Percentiles rank a stretch among this genome's conserved stretches.
These are phyloP conservation scores for Corniculantispora saksenae DNA, from an alignment of 2,329 filamentous ascomycete species.

Conservation along the genomic window DNA sequence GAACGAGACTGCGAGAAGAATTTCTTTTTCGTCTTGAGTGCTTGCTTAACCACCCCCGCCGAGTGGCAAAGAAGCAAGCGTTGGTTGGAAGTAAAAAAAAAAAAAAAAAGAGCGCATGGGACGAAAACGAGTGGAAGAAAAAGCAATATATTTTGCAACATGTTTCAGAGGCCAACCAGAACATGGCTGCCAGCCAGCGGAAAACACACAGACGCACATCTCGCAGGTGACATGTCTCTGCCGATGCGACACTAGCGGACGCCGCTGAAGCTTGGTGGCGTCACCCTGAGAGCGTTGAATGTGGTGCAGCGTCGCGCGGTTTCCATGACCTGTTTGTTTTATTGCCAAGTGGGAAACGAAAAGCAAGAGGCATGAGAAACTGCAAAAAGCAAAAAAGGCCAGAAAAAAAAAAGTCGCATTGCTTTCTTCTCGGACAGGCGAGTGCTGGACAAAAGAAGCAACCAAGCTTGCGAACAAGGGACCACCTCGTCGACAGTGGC, in stretches of 20 bases:
- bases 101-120: neutral
- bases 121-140: neutral
- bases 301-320: neutral
- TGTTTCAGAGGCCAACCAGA: neutral
- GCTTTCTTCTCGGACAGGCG: neutral
- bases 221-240: constrained; percentile 1
- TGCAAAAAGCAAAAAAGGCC: neutral
- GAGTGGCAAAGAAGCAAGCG: neutral
- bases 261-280: neutral
- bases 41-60: neutral
- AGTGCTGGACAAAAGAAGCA: constrained; percentile 1
- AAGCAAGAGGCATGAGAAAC: neutral
- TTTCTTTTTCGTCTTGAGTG: neutral
- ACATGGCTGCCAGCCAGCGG: neutral
- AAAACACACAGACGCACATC: constrained; percentile 17
- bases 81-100: neutral
- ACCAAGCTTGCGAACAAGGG: neutral
- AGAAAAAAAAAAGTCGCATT: neutral
- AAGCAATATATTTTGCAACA: neutral
- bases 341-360: neutral
- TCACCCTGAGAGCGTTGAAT: neutral
- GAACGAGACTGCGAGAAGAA: neutral
- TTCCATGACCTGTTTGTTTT: neutral
- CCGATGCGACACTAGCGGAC: constrained; percentile 3
- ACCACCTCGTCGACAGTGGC: neutral